A percentile compares a stretch with the other conserved stretches of the same genome.
phyloP scores from a whole-genome alignment of 768 basidiomycete genomes.

The Lactarius akahatsu region DNA sequence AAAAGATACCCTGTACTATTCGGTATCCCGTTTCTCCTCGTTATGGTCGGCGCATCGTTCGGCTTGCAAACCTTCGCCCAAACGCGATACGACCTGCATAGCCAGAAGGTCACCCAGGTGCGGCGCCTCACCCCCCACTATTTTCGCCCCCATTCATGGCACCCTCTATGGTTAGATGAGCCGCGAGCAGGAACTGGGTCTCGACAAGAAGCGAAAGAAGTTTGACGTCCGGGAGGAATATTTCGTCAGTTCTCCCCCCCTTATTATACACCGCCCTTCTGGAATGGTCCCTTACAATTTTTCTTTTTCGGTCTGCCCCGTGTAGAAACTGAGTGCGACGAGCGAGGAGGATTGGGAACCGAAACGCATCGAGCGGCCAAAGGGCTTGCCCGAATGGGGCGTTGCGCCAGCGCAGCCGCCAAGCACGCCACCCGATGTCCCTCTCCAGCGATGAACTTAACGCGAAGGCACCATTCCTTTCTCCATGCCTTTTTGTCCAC shows the following conservation, averaged over 20 bases:
- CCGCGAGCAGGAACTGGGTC: slow-evolving; percentile 73
- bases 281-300: not conserved
- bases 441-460: slow-evolving; percentile 2
- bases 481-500: not conserved
- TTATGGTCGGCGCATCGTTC: slow-evolving; percentile 86
- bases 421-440: slow-evolving; percentile 4
- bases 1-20: slow-evolving; percentile 67
- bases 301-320: not conserved
- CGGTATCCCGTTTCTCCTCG: slow-evolving; percentile 80
- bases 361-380: slow-evolving; percentile 77
- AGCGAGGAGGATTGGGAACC: slow-evolving; percentile 81
- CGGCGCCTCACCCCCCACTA: slow-evolving; percentile 21
- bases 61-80: slow-evolving; percentile 82
- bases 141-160: not conserved
- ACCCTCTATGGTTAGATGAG: slow-evolving; percentile 48
- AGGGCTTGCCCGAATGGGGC: slow-evolving; percentile 93
- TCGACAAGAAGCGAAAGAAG: slow-evolving; percentile 69
- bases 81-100: slow-evolving; percentile 86
- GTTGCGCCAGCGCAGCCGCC: slow-evolving; percentile 66
- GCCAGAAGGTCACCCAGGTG: slow-evolving; percentile 73
- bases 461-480: not conserved
- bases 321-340: slow-evolving; percentile 62
- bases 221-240: slow-evolving; percentile 96
- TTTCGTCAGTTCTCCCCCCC: slow-evolving; percentile 62
- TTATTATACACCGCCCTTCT: not conserved